Base-by-base conservation (phyloP, 2,329 filamentous ascomycete species). In the Pyricularia sp. region DNA sequence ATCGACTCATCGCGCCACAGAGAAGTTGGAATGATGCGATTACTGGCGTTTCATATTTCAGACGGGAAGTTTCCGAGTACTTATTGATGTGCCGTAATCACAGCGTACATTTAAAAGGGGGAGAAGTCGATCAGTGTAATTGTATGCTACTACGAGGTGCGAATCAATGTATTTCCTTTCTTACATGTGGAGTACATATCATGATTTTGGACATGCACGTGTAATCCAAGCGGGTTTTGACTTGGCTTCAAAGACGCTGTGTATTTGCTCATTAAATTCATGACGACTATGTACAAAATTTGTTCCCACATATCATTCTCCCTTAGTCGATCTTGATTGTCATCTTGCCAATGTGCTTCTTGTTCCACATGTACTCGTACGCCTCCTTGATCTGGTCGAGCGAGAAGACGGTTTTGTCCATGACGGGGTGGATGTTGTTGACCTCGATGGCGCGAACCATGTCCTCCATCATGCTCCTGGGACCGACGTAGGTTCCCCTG, bases 321-420 rank as follows among this genome's bases (percentile, higher is more conserved):
- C 5, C 20, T 42, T 31, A 68, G 23, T 68, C 67, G 30, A 69
- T 68, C 64, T 70, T 81, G 71, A 88, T 83, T 2, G 77, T 77
- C 63, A 88, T 72, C 76, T 88, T 88, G 66, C 85, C 85, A 69
- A 87, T 81, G 73, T 88, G 85, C 72, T 82, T 83, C 74, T 85
- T 28, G 72, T 78, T 72, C 70, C 79, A 84, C 80, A 86, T 82
- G 70, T 86, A 84, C 69, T 85, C 77, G 74, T 85, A 87, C 0
- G 85, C 85, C 68, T 81, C 78, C 70, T 74, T 75, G 0, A 73
- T 71, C 71, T 80, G 71, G 2, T 79, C 79, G 12, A 84, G 73
- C 0, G 68, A 72, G 70, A 83, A 83, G 2, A 77, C 70, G 65
- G 73, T 74, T 71, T 76, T 59, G 70, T 81, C 78, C 36, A 82